These are phyloP conservation scores for Delitschia confertaspora DNA, from an alignment of 495 filamentous ascomycete genomes.

Conservation along the genomic window DNA sequence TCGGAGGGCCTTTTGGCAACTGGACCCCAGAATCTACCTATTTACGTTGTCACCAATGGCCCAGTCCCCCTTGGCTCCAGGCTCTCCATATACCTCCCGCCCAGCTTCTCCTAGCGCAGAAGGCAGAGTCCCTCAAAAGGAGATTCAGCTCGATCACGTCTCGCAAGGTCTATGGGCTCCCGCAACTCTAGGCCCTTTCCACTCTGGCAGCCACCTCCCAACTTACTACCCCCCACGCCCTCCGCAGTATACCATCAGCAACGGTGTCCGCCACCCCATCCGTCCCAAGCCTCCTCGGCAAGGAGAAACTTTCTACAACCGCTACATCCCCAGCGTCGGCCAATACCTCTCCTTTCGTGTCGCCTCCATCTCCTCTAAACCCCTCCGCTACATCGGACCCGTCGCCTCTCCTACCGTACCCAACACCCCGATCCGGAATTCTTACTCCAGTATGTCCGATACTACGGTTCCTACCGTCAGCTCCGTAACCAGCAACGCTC, in stretches of 20 bases:
- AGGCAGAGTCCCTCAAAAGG: constrained; percentile 25
- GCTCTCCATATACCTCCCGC: constrained; percentile 46
- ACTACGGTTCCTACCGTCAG: constrained; percentile 32
- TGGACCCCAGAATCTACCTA: constrained; percentile 77
- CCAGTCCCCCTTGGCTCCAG: constrained; percentile 48
- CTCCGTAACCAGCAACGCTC: constrained; percentile 29
- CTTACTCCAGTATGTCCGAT: constrained; percentile 27
- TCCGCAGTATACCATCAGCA: constrained; percentile 69
- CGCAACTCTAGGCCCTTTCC: constrained; percentile 55
- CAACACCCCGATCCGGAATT: constrained; percentile 26
- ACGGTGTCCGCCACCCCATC: constrained; percentile 74
- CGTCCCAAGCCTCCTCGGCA: constrained; percentile 82
- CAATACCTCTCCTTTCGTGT: constrained; percentile 87
- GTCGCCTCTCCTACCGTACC: constrained; percentile 22
- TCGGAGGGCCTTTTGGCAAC: constrained; percentile 80
- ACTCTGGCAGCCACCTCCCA: constrained; percentile 69
- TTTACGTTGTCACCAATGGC: constrained; percentile 66
- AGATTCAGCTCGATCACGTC: constrained; percentile 21
- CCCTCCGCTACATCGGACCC: constrained; percentile 48
- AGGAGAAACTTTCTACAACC: constrained; percentile 80
- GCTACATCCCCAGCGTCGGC: constrained; percentile 69
- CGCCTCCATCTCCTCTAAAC: constrained; percentile 50
- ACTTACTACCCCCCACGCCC: constrained; percentile 84
- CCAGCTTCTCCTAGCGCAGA: constrained; percentile 53
- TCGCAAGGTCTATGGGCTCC: constrained; percentile 34